phyloP scores from a whole-genome alignment of 129 eudicot genomes.

The Artemisia tridentata region DNA sequence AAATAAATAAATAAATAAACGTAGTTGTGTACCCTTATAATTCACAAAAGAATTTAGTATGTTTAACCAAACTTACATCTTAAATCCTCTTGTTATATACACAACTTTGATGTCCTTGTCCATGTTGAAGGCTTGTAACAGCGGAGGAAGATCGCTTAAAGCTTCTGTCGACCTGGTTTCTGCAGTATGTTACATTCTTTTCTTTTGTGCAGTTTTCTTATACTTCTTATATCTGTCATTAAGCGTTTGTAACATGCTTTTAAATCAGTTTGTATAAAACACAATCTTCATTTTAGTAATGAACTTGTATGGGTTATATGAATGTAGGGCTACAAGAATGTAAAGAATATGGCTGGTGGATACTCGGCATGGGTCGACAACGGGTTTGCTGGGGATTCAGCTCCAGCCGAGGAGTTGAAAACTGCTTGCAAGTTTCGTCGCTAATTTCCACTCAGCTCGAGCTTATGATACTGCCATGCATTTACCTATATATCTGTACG shows the following conservation, averaged over 20 bases:
- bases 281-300: background rate
- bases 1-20: no score
- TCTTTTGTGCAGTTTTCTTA: background rate
- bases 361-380: slow-evolving; percentile 55
- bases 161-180: slow-evolving; percentile 44
- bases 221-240: background rate
- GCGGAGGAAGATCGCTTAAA: slow-evolving; percentile 50
- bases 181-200: slow-evolving; percentile 27
- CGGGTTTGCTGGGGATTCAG: slow-evolving; percentile 26
- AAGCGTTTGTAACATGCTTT: background rate
- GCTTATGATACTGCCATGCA: background rate
- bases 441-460: background rate
- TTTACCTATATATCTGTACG: background rate
- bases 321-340: slow-evolving; percentile 40
- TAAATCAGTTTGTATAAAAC: background rate
- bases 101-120: background rate
- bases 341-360: slow-evolving; percentile 50
- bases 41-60: background rate
- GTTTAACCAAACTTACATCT: background rate
- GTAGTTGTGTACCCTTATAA: no score
- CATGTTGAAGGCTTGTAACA: slow-evolving; percentile 45
- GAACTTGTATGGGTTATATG: background rate
- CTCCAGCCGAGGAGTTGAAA: slow-evolving; percentile 45
- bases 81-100: background rate
- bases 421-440: slow-evolving; percentile 47